Conservation (phyloP, 768 basidiomycete genomes). For the Hygrophoropsis aurantiaca region DNA sequence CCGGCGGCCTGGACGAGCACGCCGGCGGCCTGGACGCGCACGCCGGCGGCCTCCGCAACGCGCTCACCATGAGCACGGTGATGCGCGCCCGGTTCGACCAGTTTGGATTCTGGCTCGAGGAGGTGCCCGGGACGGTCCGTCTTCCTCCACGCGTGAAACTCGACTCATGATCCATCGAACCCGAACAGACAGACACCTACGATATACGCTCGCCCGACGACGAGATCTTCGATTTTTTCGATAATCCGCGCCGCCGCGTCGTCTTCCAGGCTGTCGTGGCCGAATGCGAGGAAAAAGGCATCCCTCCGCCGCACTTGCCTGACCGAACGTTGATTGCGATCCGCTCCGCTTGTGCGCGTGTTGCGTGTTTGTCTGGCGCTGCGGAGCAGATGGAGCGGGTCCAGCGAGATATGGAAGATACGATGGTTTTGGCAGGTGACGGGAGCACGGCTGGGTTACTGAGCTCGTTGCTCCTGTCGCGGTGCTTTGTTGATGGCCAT, state of each 20-base stretch:
- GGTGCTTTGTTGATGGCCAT: too few relatives aligned
- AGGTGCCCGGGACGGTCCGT: constrained; percentile 4
- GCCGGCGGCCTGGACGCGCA: neutral
- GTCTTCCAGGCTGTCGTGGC: constrained; percentile 6
- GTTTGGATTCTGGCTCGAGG: constrained; percentile 10
- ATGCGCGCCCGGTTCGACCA: constrained; percentile 6
- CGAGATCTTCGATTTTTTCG: constrained; percentile 1
- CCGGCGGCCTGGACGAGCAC: too few relatives aligned
- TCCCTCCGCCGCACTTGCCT: constrained; percentile 9
- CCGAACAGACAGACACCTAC: neutral
- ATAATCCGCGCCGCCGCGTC: constrained; percentile 6
- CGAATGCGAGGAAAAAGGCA: neutral
- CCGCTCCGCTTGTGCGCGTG: constrained; percentile 21
- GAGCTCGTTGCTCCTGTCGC: too few relatives aligned
- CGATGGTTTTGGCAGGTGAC: too few relatives aligned
- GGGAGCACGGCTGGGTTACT: too few relatives aligned
- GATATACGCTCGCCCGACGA: neutral
- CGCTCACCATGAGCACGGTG: constrained; percentile 4
- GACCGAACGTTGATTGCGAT: constrained; percentile 16
- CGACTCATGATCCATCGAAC: neutral
- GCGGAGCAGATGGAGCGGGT: constrained; percentile 15
- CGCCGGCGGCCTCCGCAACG: constrained; percentile 7
- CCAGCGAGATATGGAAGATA: too few relatives aligned
- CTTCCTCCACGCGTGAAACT: neutral
- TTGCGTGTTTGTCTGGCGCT: constrained; percentile 20